Percentiles rank a stretch among this genome's conserved stretches.
Evolutionary conservation across 1,139 yeast genomes (phyloP).

Genomic region (Saccharomyces hybrid): DNA sequence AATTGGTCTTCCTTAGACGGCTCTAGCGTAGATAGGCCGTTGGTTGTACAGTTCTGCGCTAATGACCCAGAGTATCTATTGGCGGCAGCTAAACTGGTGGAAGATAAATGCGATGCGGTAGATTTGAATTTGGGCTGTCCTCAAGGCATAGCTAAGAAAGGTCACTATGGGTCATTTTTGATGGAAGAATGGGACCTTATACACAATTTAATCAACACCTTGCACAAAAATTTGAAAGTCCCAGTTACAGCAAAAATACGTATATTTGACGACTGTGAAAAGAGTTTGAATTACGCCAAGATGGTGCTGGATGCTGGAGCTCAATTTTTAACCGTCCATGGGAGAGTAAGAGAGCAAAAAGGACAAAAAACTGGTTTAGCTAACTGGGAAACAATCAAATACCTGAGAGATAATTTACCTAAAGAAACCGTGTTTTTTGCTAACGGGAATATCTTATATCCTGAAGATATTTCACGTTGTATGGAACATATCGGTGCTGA

Average conservation of each 20-base stretch:
- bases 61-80: conserved; percentile 82
- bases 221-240: conserved; percentile 65
- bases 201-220: conserved; percentile 55
- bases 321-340: conserved; percentile 89
- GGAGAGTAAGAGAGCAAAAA: conserved; percentile 94
- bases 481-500: conserved; percentile 59
- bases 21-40: conserved; percentile 58
- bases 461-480: conserved; percentile 71
- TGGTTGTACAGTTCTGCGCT: conserved; percentile 92
- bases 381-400: conserved; percentile 76
- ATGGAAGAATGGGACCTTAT: conserved; percentile 97
- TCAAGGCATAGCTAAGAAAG: conserved; percentile 92
- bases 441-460: conserved; percentile 85
- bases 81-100: conserved; percentile 74
- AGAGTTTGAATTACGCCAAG: conserved; percentile 78
- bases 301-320: conserved; percentile 95
- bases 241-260: conserved; percentile 97
- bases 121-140: conserved; percentile 96
- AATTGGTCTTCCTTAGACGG: conserved; percentile 77
- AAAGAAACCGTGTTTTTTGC: conserved; percentile 81
- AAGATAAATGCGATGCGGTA: conserved; percentile 86
- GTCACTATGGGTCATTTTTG: conserved; percentile 88
- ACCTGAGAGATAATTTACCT: conserved; percentile 73
- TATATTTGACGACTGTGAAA: conserved; percentile 77
- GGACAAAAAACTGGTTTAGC: conserved; percentile 95